Percentiles rank a stretch among this genome's conserved stretches.
These are phyloP conservation scores for Leucaena leucocephala DNA, from an alignment of 306 rosid genomes.

Conservation along the genomic window DNA sequence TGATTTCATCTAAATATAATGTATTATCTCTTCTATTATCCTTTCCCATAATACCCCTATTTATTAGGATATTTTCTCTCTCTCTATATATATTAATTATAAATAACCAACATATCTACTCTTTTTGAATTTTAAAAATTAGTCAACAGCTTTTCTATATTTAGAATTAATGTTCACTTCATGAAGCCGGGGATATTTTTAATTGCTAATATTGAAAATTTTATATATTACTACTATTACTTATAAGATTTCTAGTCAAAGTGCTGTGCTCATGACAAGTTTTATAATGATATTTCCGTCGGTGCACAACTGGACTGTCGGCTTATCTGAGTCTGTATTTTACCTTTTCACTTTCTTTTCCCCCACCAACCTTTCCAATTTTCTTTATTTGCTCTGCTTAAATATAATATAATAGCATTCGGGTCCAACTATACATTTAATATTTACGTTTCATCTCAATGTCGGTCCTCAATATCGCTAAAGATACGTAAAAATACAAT, in stretches of 20 bases:
- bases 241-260: not conserved
- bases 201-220: too few relatives aligned
- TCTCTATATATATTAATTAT: not conserved
- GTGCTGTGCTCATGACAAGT: not conserved
- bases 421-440: not conserved
- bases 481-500: not conserved
- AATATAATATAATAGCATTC: too few relatives aligned
- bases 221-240: too few relatives aligned
- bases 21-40: too few relatives aligned
- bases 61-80: too few relatives aligned
- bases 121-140: too few relatives aligned
- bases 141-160: not conserved
- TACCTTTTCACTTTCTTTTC: not conserved
- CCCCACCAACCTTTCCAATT: not conserved
- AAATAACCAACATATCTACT: not conserved
- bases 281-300: not conserved
- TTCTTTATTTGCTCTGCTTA: not conserved
- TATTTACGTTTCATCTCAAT: not conserved
- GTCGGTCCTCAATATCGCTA: not conserved
- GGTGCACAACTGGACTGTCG: slow-evolving; percentile 24
- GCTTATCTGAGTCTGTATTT: not conserved
- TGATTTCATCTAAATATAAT: too few relatives aligned
- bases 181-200: not conserved
- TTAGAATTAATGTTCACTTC: not conserved
- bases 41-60: too few relatives aligned